These are phyloP conservation scores for Pseudogymnoascus sp. DNA, from an alignment of 2,329 filamentous ascomycete genomes.

Conservation along the genomic window DNA sequence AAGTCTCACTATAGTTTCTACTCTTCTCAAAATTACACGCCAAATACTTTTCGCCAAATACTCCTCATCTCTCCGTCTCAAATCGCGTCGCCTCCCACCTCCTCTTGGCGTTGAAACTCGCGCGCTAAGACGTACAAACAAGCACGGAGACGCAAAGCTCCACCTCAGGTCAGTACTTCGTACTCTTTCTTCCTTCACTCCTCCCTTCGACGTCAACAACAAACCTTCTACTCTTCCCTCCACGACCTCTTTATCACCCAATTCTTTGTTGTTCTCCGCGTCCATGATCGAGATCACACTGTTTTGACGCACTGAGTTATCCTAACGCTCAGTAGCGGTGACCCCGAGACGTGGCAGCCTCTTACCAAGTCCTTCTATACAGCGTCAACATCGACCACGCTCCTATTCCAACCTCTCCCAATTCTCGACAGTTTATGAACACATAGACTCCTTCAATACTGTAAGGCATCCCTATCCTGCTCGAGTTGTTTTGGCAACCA, in stretches of 20 bases:
- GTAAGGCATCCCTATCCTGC: constrained; percentile 1
- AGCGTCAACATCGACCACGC: constrained; percentile 4
- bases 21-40: background rate
- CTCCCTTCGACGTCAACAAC: constrained; percentile 28
- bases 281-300: constrained; percentile 7
- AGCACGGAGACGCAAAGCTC: constrained; percentile 10
- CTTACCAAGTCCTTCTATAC: constrained; percentile 9
- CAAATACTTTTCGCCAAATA: background rate
- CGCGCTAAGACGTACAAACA: constrained; percentile 9
- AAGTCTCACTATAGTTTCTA: background rate
- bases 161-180: constrained; percentile 7
- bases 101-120: constrained; percentile 7
- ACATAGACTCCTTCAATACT: constrained; percentile 7
- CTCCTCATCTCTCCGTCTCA: background rate
- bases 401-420: constrained; percentile 1
- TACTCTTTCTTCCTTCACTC: constrained; percentile 21
- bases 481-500: constrained; percentile 4
- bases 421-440: constrained; percentile 10
- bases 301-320: constrained; percentile 9
- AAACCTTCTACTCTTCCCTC: constrained; percentile 25
- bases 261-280: constrained; percentile 9
- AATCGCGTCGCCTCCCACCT: constrained; percentile 5
- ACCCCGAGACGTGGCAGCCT: constrained; percentile 2
- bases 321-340: constrained; percentile 10
- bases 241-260: constrained; percentile 21